Base-by-base conservation (phyloP, 805 yeast species). In the Ogataea methylovora region DNA sequence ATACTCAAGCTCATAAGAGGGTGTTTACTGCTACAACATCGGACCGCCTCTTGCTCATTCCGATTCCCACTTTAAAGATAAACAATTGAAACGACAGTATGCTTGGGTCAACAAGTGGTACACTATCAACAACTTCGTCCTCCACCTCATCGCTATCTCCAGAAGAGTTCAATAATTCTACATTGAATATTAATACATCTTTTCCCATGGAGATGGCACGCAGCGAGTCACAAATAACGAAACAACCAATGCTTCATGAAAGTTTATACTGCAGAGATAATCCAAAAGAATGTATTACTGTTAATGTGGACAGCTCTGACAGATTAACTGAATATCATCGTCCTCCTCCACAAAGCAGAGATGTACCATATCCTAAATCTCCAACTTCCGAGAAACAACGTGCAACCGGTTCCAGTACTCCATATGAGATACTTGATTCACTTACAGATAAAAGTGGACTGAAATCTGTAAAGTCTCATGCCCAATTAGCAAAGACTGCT, bases 401-500 rank as follows among this genome's bases (percentile, higher is more conserved):
- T 24, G n/a, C n/a, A n/a, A n/a, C n/a, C n/a, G n/a, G n/a, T n/a
- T n/a, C n/a, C n/a, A n/a, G n/a, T n/a, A 22, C 14, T 30, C 20
- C 32, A 3, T 26, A 30, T 23, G 19, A 23, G 12, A 8, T 30
- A 3, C 14, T 30, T 4, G 32, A 30, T 22, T 19, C 32, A 5
- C 27, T 30, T 11, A 22, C 32, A 8, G 32, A 23, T 15, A 30
- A 12, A 22, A n/a, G n/a, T n/a, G 32, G 32, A 4, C 27, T 79
- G 33, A 65, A 69, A 37, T 63, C 71, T 2, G 83, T 76, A 24
- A 69, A 69, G 36, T 75, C 85, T 1, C 92, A 84, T 56, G 78
- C 84, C 8, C 82, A 81, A 48, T 60, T 82, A 45, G 84, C 87
- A 2, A 80, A 83, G 41, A 80, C 90, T 8, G 92, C 87, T 4